Evolutionary conservation across 352 stramenopile species (phyloP), one percentile per base, ranked within the genome.

Genomic region (Globisporangium paroecandrum): DNA sequence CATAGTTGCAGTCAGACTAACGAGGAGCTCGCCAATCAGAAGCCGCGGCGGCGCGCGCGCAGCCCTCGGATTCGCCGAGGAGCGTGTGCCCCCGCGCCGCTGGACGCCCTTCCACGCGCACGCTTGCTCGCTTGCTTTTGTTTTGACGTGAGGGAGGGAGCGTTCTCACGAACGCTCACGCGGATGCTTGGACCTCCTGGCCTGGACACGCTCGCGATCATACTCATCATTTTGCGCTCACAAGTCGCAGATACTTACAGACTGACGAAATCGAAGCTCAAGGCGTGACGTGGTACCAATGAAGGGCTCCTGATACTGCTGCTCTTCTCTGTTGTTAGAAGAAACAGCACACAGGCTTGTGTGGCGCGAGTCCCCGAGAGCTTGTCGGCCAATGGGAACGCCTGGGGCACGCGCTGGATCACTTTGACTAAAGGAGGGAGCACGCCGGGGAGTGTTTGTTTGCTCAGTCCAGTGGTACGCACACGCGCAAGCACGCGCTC

Each of bases 401-500:
- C n/a, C 47, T 24, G 47, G n/a, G 47, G n/a, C 47, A 55, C 47
- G 47, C 47, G 47, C 47, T 55, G 20, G 47, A 24, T 55, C n/a
- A n/a, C n/a, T 10, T 20, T 55, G 47, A 55, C 7, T 27, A 55
- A 24, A 15, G n/a, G 10, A 25, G n/a, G 13, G 15, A 25, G 47
- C 47, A 5, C 13, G 41, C 15, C 36, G 36, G 36, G 13, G 36
- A 43, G 41, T 18, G 41, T 22, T 18, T 49, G 41, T 22, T 55
- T 25, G n/a, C 9, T 55, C n/a, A 24, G n/a, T 55, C 47, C n/a
- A 55, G 47, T 55, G 47, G n/a, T 55, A n/a, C 47, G 47, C 47
- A 55, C 47, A 55, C 47, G n/a, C 20, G 46, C 47, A n/a, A 24
- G 47, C 47, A 55, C 47, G 47, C 47, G 47, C n/a, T 55, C 47